Conservation (phyloP, 306 rosid species). For the Dryas alaskensis region DNA sequence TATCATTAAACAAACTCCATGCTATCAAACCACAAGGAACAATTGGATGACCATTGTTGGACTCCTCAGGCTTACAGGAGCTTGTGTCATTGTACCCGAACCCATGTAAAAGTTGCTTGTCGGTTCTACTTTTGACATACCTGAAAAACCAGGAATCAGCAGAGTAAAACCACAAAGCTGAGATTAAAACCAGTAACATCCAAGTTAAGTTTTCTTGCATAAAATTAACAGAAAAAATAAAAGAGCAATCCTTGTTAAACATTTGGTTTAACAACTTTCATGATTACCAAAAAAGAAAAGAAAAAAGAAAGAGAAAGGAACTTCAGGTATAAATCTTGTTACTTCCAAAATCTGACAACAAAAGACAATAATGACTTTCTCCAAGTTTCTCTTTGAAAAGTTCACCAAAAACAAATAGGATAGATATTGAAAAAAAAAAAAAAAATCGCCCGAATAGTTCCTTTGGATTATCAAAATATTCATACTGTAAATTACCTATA, state of each 20-base stretch:
- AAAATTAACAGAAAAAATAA: neutral
- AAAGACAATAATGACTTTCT: neutral
- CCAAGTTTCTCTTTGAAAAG: neutral
- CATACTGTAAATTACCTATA: neutral
- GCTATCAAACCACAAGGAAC: constrained; percentile 96
- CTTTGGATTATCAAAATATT: neutral
- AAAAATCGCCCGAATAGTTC: neutral
- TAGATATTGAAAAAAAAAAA: neutral
- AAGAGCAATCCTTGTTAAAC: neutral
- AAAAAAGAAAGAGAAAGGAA: neutral
- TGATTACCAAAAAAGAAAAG: neutral
- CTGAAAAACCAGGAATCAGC: constrained; percentile 43
- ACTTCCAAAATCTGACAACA: too few relatives aligned
- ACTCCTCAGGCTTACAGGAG: constrained; percentile 70
- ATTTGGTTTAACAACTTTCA: neutral
- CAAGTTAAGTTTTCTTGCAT: neutral
- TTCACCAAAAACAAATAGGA: neutral
- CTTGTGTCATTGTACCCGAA: constrained; percentile 57
- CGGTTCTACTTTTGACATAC: constrained; percentile 88
- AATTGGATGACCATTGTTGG: constrained; percentile 53
- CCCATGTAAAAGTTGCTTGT: constrained; percentile 77
- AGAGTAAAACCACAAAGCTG: neutral
- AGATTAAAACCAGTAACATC: constrained; percentile 2
- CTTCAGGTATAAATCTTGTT: neutral
- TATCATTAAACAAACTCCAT: constrained; percentile 95